Base-by-base conservation (phyloP, 2,329 filamentous ascomycete genomes). In the Paraphaeosphaeria minitans region DNA sequence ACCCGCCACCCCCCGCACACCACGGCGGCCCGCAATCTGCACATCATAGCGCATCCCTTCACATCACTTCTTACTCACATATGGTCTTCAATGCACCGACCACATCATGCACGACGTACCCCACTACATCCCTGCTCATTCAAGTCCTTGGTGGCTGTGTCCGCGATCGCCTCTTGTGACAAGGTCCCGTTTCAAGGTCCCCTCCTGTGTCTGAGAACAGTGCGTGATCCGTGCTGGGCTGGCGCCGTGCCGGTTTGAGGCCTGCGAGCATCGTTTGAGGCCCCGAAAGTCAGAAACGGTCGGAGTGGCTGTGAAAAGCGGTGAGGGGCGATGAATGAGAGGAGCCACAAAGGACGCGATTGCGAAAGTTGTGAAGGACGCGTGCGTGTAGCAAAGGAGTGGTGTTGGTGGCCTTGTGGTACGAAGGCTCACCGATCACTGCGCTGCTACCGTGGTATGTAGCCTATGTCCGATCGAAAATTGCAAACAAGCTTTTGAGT, bases 91-190 rank as follows among this genome's bases (percentile, higher is more conserved):
- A 39, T 39, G 37, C 37, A n/a, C 4, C 37, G 16, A 39, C 37
- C 37, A n/a, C 37, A 46, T 13, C 43, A 46, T 27, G 43, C 22
- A 46, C 12, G 4, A 13, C 43, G 27, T 21, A 46, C 43, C 13
- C 43, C 24, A 24, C 35, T n/a, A 7, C 27, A 21, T 14, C 33
- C 35, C 31, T 51, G 49, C 24, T 10, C 10, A 14, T 16, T 33
- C 48, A 29, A 13, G 33, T 27, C 33, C 5, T 51, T 33, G 48
- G 48, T 27, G 16, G 14, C 21, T 24, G n/a, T 21, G 24, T 46
- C 14, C 31, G 47, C n/a, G 35, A 53, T 53, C 50, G 37, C 37
- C 13, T 53, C 50, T 33, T 53, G 37, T 24, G 50, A 53, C 50
- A 53, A 33, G 37, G 24, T 14, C 37, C 35, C 24, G 51, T 53